phyloP scores from a whole-genome alignment of 148 eudicot genomes.

The Cornus kousa region DNA sequence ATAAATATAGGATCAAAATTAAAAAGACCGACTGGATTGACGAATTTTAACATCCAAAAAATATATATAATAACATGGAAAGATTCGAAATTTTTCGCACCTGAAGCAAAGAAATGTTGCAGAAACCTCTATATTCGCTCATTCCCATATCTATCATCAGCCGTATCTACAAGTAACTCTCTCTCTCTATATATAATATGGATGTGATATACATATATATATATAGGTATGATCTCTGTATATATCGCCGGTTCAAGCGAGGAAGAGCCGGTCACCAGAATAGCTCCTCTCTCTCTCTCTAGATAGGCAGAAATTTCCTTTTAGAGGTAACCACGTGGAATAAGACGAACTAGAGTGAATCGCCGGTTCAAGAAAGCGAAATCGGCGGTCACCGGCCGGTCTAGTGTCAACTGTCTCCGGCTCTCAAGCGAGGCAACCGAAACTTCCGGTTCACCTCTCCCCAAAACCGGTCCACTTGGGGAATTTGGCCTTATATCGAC shows the following conservation, averaged over 20 bases:
- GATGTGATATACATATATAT: background rate
- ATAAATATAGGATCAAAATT: background rate
- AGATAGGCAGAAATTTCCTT: background rate
- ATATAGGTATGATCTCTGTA: background rate
- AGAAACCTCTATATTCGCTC: too few relatives aligned
- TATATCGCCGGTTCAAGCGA: background rate
- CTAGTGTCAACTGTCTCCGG: conserved; percentile 18
- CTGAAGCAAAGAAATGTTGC: background rate
- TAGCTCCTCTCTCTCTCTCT: background rate
- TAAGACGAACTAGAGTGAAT: background rate
- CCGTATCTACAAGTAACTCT: too few relatives aligned
- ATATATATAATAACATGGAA: too few relatives aligned
- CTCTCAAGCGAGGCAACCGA: conserved; percentile 14
- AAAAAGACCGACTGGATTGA: background rate
- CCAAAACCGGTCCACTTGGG: conserved; percentile 29
- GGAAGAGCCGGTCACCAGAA: too few relatives aligned
- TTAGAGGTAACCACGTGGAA: background rate
- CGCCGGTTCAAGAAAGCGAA: conserved; percentile 10
- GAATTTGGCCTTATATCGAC: conserved; percentile 17
- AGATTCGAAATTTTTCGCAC: background rate
- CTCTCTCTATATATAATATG: too few relatives aligned
- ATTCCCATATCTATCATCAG: too few relatives aligned
- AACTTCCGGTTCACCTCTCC: conserved; percentile 26
- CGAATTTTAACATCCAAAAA: background rate
- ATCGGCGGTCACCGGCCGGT: conserved; percentile 11